Evolutionary conservation across 2,329 filamentous ascomycete genomes (phyloP), one percentile per base, ranked within the genome.

Genomic region (Metarhizium humberi): DNA sequence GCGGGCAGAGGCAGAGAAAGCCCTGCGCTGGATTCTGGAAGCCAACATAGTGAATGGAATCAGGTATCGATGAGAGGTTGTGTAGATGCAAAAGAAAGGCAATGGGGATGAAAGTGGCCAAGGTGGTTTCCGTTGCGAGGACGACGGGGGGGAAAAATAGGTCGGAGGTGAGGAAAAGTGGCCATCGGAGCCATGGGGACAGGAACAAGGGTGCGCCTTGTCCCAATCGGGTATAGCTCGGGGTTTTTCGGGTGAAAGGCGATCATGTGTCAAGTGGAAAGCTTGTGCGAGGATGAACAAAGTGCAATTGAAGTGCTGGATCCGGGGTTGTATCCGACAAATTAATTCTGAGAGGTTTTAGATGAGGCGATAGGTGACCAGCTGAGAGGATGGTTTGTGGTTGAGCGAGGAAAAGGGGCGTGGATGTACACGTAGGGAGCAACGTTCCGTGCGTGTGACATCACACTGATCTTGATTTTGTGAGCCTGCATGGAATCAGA

Each of bases 1-100:
- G 75, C 84, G 80, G 67, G 87, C 85, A 69, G 88, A 87, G 71
- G 82, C 87, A 70, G 88, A 90, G 78, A 92, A 92, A 72, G 87
- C 86, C 70, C 88, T 84, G 76, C 84, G 82, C 79, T 90, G 87
- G 73, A 87, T 77, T 63, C 70, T 78, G 63, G 82, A 79, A 72
- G 82, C 82, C 74, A 92, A 92, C 90, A 95, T 92, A 60, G 58
- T 73, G 69, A 64, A 60, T 59, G 63, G 57, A 42, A 59, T 56
- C 57, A 58, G 55, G 59, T 61, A 57, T 60, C 55, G 52, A 59
- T 40, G 57, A 55, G 55, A 61, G 42, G 40, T 50, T 36, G 42
- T 42, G 51, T 54, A 40, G 51, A 58, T 55, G 59, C 57, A 56
- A 61, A 58, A 57, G 57, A 55, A 52, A 57, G 40, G 40, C 42